Evolutionary conservation across 2,329 filamentous ascomycete genomes (phyloP).

Genomic region (Alternaria metachromatica): DNA sequence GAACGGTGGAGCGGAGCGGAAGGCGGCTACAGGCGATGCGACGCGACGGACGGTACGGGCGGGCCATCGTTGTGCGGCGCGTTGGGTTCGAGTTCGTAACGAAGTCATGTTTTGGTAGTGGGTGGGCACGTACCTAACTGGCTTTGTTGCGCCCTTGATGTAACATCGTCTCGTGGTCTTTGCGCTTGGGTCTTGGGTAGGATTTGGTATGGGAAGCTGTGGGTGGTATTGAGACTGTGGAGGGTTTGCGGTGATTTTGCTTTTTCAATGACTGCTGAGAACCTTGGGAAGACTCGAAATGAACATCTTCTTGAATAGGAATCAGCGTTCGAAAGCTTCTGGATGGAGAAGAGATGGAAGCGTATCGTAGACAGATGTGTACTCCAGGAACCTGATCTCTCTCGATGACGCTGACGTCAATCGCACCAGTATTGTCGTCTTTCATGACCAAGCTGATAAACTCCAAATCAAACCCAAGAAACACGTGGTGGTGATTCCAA

Average conservation of each 20-base stretch:
- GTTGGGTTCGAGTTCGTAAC: neutral
- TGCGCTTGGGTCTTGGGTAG: neutral
- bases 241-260: neutral
- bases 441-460: neutral
- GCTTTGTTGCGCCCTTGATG: neutral
- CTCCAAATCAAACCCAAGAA: neutral
- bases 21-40: neutral
- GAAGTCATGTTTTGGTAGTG: neutral
- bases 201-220: too few species aligned
- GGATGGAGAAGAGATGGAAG: neutral
- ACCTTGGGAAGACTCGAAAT: neutral
- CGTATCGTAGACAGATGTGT: neutral
- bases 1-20: neutral
- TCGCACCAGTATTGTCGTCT: neutral
- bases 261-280: neutral
- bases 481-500: neutral
- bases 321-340: neutral
- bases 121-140: neutral
- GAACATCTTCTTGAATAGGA: too few species aligned
- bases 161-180: neutral
- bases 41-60: neutral
- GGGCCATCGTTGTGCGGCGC: neutral
- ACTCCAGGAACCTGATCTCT: neutral
- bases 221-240: too few species aligned
- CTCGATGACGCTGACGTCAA: neutral